Evolutionary conservation across 257 asterid species (phyloP), one percentile per base, ranked within the genome.

Genomic region (Gentiana macrophylla): DNA sequence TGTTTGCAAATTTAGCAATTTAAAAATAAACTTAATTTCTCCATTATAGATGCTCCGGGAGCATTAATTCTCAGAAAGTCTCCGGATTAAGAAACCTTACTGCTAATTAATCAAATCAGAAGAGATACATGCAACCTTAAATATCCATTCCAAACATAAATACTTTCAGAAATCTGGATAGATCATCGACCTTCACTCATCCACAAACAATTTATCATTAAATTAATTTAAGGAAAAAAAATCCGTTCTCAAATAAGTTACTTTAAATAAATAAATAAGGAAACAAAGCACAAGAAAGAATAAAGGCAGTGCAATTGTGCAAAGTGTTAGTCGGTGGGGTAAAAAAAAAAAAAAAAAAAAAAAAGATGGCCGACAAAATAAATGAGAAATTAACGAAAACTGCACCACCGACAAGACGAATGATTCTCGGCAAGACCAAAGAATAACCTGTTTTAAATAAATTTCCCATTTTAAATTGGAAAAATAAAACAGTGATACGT

Each of bases 401-500:
- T 67, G 44, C 63, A 15, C 37, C 36, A 13, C 56, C 70, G 33
- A 74, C 66, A 56, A 72, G 8, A 50, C 50, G 13, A 56, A 33
- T 32, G 2, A 41, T 24, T 24, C 24, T 24, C 24, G 24, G 24
- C 45, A 1, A 55, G 24, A 36, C 52, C 52, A 48, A 12, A 37
- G 35, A 52, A 57, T 37, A 2, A 6, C 52, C 45, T 7, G 44
- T 45, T 50, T 38, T 11, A 43, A 41, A 49, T 45, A 43, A 41
- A 49, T 45, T 41, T n/a, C n/a, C n/a, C n/a, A n/a, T 45, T 50
- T 38, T 11, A 43, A 41, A 49, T 45, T 41, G 13, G 51, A 41
- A 13, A 13, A 45, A 65, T 57, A 62, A 62, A 59, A 66, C 53
- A 66, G 62, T 24, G 57, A 56, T 35, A 47, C 5, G 61, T 37